Evolutionary conservation across 2,329 filamentous ascomycete genomes (phyloP).

Genomic region (Talaromyces piceae): DNA sequence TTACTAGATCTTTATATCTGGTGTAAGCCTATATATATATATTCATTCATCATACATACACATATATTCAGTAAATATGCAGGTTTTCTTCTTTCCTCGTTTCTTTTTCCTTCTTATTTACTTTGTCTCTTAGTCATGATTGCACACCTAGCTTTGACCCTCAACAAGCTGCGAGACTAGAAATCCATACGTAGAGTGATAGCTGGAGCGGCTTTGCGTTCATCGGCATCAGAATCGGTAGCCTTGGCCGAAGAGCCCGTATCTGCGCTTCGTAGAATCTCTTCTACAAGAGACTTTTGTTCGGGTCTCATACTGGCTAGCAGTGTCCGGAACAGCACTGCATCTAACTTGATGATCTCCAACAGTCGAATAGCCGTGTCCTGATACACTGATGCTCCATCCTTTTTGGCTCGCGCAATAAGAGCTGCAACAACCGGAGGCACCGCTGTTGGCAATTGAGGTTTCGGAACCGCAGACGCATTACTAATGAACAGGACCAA

Average conservation of each 20-base stretch:
- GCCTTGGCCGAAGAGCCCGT: slow-evolving; percentile 33
- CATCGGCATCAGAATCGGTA: slow-evolving; percentile 43
- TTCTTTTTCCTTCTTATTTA: background rate
- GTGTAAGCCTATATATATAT: no score
- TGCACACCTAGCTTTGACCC: background rate
- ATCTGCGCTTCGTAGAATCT: slow-evolving; percentile 61
- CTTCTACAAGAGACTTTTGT: slow-evolving; percentile 71
- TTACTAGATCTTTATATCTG: no score
- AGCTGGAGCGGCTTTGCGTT: slow-evolving; percentile 54
- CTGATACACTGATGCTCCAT: slow-evolving; percentile 52
- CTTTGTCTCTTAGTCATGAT: background rate
- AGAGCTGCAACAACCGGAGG: slow-evolving; percentile 71
- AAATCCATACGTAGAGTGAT: slow-evolving; percentile 97
- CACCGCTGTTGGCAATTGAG: slow-evolving; percentile 47
- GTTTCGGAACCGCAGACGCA: slow-evolving; percentile 20
- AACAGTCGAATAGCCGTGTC: slow-evolving; percentile 72
- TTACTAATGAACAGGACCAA: slow-evolving; percentile 63
- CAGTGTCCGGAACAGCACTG: slow-evolving; percentile 63
- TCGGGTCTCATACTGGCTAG: slow-evolving; percentile 63
- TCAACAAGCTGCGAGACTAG: slow-evolving; percentile 27
- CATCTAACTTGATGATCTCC: slow-evolving; percentile 71
- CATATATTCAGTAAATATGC: no score
- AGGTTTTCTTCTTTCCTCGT: no score
- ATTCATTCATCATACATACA: no score
- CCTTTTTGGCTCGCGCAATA: slow-evolving; percentile 61